These are phyloP conservation scores for Gyromitra esculenta DNA, from an alignment of 2,329 filamentous ascomycete genomes.

Conservation along the genomic window DNA sequence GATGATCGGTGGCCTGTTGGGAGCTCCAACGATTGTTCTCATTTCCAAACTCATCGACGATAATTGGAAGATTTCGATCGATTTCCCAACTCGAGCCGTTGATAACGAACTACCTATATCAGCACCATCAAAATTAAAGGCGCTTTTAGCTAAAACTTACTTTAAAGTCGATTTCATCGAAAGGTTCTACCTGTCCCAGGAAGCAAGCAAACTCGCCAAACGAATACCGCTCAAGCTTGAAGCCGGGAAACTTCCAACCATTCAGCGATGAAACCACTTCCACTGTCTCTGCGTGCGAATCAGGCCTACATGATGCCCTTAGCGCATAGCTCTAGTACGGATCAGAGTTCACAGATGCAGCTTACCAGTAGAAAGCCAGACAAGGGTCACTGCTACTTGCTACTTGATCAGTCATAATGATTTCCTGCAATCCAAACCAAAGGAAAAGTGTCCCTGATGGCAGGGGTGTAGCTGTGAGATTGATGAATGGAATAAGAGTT, in stretches of 20 bases:
- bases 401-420: slow-evolving; percentile 35
- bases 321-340: not conserved
- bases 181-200: slow-evolving; percentile 38
- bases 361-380: slow-evolving; percentile 44
- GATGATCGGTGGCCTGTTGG: slow-evolving; percentile 42
- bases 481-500: slow-evolving; percentile 6
- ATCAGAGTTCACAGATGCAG: not conserved
- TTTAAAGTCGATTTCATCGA: slow-evolving; percentile 39
- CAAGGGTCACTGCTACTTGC: slow-evolving; percentile 17
- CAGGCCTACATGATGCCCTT: slow-evolving; percentile 30
- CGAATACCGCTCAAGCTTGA: slow-evolving; percentile 42
- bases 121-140: not conserved
- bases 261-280: slow-evolving; percentile 44
- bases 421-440: slow-evolving; percentile 33
- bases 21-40: slow-evolving; percentile 42
- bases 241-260: slow-evolving; percentile 42
- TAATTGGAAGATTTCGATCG: slow-evolving; percentile 40
- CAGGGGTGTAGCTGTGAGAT: not conserved
- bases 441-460: slow-evolving; percentile 10
- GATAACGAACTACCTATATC: slow-evolving; percentile 35
- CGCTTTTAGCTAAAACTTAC: slow-evolving; percentile 6
- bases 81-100: slow-evolving; percentile 45
- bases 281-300: slow-evolving; percentile 31
- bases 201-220: slow-evolving; percentile 46
- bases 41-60: slow-evolving; percentile 44